Evolutionary conservation across 2,329 filamentous ascomycete species (phyloP), one percentile per base, ranked within the genome.

Genomic region (Cadophora malorum): DNA sequence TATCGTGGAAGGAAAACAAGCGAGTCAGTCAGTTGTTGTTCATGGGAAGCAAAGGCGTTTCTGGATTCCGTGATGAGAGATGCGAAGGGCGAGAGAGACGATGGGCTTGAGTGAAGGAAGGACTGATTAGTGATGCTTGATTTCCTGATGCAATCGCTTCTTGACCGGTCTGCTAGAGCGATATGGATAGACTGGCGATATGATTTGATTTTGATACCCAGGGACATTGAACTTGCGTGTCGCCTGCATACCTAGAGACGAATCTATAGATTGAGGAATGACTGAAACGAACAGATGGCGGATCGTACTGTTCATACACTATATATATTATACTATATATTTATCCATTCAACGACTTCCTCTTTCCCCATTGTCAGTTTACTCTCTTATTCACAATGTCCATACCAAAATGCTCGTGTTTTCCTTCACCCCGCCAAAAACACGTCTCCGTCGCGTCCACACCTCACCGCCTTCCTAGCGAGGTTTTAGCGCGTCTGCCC

Each of bases 191-290:
- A 59, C n/a, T n/a, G n/a, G n/a, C 19, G 52, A 9, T 55, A 28
- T 33, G 52, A 55, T n/a, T 10, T 33, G 25, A 59, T 14, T 23
- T 28, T 60, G 66, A 68, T 68, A 68, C 67, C 67, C 63, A 68
- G 67, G 64, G 50, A 67, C 64, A 65, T 59, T 45, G 41, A 35
- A 53, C 31, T 45, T 62, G 59, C 45, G 3, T 50, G 64, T 67
- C 50, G 64, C 50, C 61, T 58, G 65, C 45, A 64, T 60, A 59
- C 52, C 28, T 28, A 28, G 28, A 67, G 53, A 65, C 53, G 52
- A 28, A 45, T 23, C 41, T 16, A 14, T 61, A 47, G 53, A 33
- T 61, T 49, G 45, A 49, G 45, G 47, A 31, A 38, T 59, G 45
- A 69, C n/a, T 31, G 31, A 28, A 47, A 56, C 45, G 56, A 35